A percentile compares a stretch with the other conserved stretches of the same genome.
Evolutionary conservation across 2,329 filamentous ascomycete genomes (phyloP).

Genomic region (Fusarium newnesense): DNA sequence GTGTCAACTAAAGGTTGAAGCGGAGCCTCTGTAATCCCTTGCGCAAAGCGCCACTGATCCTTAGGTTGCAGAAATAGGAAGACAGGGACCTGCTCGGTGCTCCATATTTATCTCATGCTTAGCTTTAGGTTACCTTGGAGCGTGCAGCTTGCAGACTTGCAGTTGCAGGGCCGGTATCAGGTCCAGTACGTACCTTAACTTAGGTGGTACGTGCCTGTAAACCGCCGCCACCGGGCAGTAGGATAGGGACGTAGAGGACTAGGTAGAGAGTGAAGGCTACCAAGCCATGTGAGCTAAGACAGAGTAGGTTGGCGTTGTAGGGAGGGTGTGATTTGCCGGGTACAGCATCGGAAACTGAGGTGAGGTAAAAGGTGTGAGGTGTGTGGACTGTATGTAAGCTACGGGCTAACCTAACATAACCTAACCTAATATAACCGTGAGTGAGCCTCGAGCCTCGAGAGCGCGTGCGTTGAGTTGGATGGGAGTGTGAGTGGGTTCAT

Average conservation of each 20-base stretch:
- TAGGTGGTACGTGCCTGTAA: conserved; percentile 22
- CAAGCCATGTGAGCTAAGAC: not conserved
- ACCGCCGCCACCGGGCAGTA: conserved; percentile 19
- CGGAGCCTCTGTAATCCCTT: conserved; percentile 39
- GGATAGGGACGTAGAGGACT: not conserved
- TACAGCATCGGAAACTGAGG: conserved; percentile 34
- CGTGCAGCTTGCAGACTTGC: not conserved
- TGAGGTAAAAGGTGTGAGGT: conserved; percentile 1
- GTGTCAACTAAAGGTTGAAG: conserved; percentile 28
- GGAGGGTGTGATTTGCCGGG: conserved; percentile 31
- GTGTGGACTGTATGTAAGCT: not conserved
- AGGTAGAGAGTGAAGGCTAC: not conserved
- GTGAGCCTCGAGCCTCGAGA: conserved; percentile 12
- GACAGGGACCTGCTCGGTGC: conserved; percentile 27
- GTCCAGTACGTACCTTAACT: conserved; percentile 30
- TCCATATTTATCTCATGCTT: conserved; percentile 42
- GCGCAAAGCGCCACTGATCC: conserved; percentile 43
- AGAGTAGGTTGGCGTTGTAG: not conserved
- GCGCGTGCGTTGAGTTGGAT: conserved; percentile 25
- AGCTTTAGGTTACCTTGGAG: not conserved
- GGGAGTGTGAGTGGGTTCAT: conserved; percentile 40
- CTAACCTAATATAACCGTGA: not conserved
- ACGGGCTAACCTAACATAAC: conserved; percentile 12
- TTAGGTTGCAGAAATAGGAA: conserved; percentile 16
- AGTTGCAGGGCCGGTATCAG: not conserved